These are phyloP conservation scores for Acanthamoeba lenticulata DNA, from an alignment of 208 protist species.

Conservation along the genomic window DNA sequence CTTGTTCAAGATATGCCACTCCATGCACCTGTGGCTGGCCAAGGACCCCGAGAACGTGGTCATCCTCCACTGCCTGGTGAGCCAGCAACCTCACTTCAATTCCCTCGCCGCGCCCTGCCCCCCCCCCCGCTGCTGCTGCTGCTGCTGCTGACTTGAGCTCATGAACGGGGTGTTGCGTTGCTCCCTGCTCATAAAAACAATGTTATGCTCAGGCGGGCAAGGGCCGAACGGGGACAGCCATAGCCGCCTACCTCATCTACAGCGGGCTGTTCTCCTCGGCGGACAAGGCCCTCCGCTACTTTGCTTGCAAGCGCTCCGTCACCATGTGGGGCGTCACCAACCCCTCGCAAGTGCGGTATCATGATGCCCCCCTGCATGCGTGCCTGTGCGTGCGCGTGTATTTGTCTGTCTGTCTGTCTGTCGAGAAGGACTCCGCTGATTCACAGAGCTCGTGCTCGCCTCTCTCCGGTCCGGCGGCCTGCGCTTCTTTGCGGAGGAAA, in stretches of 20 bases:
- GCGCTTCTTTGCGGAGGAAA: too few species aligned
- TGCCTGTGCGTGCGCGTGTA: too few species aligned
- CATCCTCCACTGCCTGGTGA: conserved; percentile 74
- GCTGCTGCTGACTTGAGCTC: neutral
- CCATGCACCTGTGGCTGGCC: conserved; percentile 65
- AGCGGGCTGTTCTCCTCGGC: conserved; percentile 57
- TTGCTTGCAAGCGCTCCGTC: conserved; percentile 63
- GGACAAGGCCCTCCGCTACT: conserved; percentile 67
- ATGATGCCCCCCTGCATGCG: neutral
- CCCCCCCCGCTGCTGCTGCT: neutral
- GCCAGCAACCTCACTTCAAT: neutral
- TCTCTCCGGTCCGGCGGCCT: neutral
- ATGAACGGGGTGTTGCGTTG: too few species aligned
- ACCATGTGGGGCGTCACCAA: conserved; percentile 68
- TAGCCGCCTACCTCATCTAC: conserved; percentile 75
- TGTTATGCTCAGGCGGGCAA: conserved; percentile 73
- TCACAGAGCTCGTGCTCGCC: neutral
- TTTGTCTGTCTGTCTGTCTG: too few species aligned
- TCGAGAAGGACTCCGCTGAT: too few species aligned
- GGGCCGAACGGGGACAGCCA: conserved; percentile 78
- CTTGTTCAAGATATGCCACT: conserved; percentile 72
- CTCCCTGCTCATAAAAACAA: too few species aligned
- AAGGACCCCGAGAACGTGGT: conserved; percentile 74
- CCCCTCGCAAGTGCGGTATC: conserved; percentile 61
- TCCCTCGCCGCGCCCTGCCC: neutral